A percentile compares a stretch with the other conserved stretches of the same genome.
phyloP scores from a whole-genome alignment of 2,329 filamentous ascomycete species.

The Didymella segeticola region DNA sequence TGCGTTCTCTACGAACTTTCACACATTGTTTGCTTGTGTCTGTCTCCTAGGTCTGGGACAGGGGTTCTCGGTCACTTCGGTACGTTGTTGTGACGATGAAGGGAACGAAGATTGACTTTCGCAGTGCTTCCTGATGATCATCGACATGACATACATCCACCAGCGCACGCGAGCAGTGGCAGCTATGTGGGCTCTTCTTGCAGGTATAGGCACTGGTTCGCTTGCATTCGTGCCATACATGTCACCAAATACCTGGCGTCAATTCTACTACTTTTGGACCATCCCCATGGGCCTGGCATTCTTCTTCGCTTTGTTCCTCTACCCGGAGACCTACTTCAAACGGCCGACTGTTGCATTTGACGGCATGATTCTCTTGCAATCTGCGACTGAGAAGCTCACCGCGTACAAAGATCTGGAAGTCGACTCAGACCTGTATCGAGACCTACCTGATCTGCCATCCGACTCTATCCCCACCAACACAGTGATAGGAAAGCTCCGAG shows the following conservation, averaged over 20 bases:
- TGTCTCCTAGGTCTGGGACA: constrained; percentile 46
- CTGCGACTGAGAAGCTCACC: constrained; percentile 48
- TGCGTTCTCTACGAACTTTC: constrained; percentile 32
- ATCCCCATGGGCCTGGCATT: constrained; percentile 33
- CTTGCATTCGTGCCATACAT: constrained; percentile 40
- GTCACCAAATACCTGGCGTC: constrained; percentile 42
- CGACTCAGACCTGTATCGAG: constrained; percentile 33
- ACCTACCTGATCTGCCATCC: constrained; percentile 28
- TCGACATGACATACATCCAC: constrained; percentile 51
- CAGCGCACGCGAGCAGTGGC: constrained; percentile 47
- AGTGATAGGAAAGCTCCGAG: constrained; percentile 15
- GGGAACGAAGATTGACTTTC: background rate
- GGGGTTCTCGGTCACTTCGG: constrained; percentile 38
- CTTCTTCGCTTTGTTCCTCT: constrained; percentile 40
- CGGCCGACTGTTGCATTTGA: constrained; percentile 52
- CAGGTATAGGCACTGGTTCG: constrained; percentile 28
- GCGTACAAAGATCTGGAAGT: constrained; percentile 45
- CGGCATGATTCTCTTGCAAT: constrained; percentile 50
- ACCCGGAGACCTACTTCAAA: constrained; percentile 52
- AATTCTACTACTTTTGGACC: constrained; percentile 43
- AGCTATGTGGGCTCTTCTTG: constrained; percentile 43
- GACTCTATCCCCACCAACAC: too few species aligned
- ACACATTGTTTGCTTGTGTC: constrained; percentile 35
- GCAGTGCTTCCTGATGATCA: constrained; percentile 47
- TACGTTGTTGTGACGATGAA: background rate